Percentiles rank a stretch among this genome's conserved stretches.
Evolutionary conservation across 805 yeast species (phyloP).

Genomic region (Candida loeiensis): DNA sequence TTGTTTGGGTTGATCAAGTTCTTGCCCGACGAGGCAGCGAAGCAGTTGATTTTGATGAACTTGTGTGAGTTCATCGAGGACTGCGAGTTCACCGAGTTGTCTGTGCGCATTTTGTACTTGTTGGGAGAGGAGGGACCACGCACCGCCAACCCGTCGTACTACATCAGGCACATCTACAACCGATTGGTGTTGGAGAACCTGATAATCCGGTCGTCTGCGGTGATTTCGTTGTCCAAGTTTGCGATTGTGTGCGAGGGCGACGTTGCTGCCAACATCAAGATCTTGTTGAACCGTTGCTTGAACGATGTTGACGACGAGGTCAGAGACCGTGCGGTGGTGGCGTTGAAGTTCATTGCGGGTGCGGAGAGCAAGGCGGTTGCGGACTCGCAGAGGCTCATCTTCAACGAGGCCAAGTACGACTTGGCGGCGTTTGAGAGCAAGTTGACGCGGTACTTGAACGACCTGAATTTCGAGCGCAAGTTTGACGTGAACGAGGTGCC

Average conservation of each 20-base stretch:
- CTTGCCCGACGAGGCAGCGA: slow-evolving; percentile 66
- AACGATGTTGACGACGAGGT: slow-evolving; percentile 94
- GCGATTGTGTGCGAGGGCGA: slow-evolving; percentile 71
- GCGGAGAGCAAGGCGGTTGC: slow-evolving; percentile 20
- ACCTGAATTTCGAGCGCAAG: slow-evolving; percentile 49
- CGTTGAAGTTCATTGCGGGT: slow-evolving; percentile 58
- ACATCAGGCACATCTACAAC: slow-evolving; percentile 94
- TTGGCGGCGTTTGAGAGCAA: slow-evolving; percentile 75
- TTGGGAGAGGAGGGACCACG: slow-evolving; percentile 94
- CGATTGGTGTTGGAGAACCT: slow-evolving; percentile 95
- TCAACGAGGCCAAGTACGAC: slow-evolving; percentile 67
- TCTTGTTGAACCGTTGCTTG: slow-evolving; percentile 76
- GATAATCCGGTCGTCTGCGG: slow-evolving; percentile 92
- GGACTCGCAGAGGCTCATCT: slow-evolving; percentile 40
- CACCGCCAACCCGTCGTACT: slow-evolving; percentile 79
- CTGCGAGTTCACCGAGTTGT: slow-evolving; percentile 91
- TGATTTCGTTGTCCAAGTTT: slow-evolving; percentile 86
- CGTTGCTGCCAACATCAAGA: slow-evolving; percentile 64
- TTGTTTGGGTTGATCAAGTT: slow-evolving; percentile 86
- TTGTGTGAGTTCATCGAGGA: slow-evolving; percentile 97
- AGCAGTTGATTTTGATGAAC: slow-evolving; percentile 78
- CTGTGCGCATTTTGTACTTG: slow-evolving; percentile 87
- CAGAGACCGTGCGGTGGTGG: slow-evolving; percentile 92
- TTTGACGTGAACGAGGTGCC: slow-evolving; percentile 75
- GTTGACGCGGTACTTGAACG: slow-evolving; percentile 66